Conservation (phyloP, 345 rosid genomes). For the Bruguiera parviflora region DNA sequence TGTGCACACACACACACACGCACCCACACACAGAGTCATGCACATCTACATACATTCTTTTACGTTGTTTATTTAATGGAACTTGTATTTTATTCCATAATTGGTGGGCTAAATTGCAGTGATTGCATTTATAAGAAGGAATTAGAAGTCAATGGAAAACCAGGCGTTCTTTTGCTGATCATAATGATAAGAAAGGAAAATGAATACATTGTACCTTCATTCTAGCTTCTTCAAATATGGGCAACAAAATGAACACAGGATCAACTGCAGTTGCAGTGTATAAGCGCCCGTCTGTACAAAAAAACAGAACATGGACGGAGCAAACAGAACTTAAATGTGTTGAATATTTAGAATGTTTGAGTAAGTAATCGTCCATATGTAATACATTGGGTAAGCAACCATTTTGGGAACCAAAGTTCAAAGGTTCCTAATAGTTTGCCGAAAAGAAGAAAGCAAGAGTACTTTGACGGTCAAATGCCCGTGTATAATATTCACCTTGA, state of each 20-base stretch:
- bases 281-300: conserved; percentile 62
- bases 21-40: too few relatives aligned
- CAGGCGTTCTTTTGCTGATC: too few relatives aligned
- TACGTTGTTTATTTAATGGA: too few relatives aligned
- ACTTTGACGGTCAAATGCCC: neutral
- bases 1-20: too few relatives aligned
- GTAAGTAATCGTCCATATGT: too few relatives aligned
- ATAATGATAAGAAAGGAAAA: neutral
- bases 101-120: too few relatives aligned
- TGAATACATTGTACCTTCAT: conserved; percentile 56
- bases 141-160: neutral
- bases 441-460: neutral
- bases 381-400: too few relatives aligned
- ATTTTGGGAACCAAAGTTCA: too few relatives aligned
- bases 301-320: neutral
- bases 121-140: neutral
- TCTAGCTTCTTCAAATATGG: conserved; percentile 78
- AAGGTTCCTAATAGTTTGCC: neutral
- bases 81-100: too few relatives aligned
- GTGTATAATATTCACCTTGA: conserved; percentile 44
- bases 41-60: too few relatives aligned
- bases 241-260: conserved; percentile 78
- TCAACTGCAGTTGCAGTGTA: conserved; percentile 79
- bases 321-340: conserved; percentile 2
- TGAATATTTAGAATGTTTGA: neutral